Evolutionary conservation across 2,329 filamentous ascomycete species (phyloP), one percentile per base, ranked within the genome.

Genomic region (Catunica adiposa): DNA sequence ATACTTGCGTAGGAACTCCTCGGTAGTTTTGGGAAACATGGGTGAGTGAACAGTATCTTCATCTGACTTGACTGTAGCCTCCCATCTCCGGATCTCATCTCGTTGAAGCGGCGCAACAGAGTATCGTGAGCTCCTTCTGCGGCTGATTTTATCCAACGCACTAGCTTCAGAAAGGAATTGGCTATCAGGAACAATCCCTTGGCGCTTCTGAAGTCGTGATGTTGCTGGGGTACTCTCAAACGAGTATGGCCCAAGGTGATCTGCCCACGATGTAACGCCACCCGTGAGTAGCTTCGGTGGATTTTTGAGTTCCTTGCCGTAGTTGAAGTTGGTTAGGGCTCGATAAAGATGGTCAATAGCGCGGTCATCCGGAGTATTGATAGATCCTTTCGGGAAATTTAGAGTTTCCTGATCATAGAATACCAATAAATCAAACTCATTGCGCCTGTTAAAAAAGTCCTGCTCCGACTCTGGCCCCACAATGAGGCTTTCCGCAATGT

Each of bases 201-300:
- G 53, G 1, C 57, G 59, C 42, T 58, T 59, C 11, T 59, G 51
- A 51, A 23, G 56, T 55, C n/a, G 60, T 60, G 72, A 74, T 9
- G 68, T 69, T 20, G 57, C 55, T n/a, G 61, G 60, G 3, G 72
- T 74, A 11, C 68, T 69, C 57, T 73, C 70, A 7, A 82, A 70
- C 1, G 84, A 82, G 54, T 81, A 76, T 11, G 73, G 69, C 1
- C 92, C 90, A 62, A 95, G 74, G n/a, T 92, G 69, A 62, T 92
- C 83, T 17, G 81, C 71, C 92, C 92, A 98, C 3, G 88, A 86
- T 62, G 89, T 80, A 9, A 98, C 67, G 0, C 92, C 92, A 17
- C 92, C 92, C 54, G 78, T 72, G 1, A 98, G 71, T 31, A 98
- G 73, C 56, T 88, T 85, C 0, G 90, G 89, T 2, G 78, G 75